Evolutionary conservation across 2,329 filamentous ascomycete genomes (phyloP).

Genomic region (Fusarium musae): DNA sequence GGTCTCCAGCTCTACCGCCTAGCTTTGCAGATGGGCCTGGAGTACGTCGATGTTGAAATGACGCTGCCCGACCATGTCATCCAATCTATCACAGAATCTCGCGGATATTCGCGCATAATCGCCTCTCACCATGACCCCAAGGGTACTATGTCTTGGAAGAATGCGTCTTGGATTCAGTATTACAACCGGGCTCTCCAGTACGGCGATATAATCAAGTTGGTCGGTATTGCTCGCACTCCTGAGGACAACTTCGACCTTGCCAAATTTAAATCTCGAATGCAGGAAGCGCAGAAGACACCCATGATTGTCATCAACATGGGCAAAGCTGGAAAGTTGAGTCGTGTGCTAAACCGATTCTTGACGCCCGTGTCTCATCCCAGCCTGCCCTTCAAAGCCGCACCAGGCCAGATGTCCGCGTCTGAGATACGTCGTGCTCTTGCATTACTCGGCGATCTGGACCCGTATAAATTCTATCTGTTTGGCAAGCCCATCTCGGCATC

Average conservation of each 20-base stretch:
- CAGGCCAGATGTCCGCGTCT: conserved; percentile 88
- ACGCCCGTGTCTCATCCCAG: conserved; percentile 92
- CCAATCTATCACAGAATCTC: conserved; percentile 71
- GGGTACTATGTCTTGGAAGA: conserved; percentile 84
- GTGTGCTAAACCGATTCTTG: conserved; percentile 91
- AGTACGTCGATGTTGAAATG: conserved; percentile 95
- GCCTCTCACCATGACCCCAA: conserved; percentile 94
- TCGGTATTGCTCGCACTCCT: conserved; percentile 79
- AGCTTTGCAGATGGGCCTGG: conserved; percentile 84
- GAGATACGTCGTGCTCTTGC: conserved; percentile 86
- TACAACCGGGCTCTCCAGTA: conserved; percentile 92
- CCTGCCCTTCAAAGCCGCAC: conserved; percentile 92
- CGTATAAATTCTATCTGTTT: conserved; percentile 86
- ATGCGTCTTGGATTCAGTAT: conserved; percentile 89
- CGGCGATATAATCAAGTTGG: conserved; percentile 93
- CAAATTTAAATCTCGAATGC: conserved; percentile 82
- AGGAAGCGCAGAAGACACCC: conserved; percentile 78
- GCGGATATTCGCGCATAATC: conserved; percentile 84
- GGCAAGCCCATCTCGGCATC: conserved; percentile 86
- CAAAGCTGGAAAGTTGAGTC: conserved; percentile 83
- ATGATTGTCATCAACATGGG: conserved; percentile 98
- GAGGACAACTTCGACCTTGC: conserved; percentile 89
- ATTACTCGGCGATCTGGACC: conserved; percentile 80
- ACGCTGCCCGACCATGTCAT: conserved; percentile 83
- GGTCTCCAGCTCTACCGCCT: conserved; percentile 80